These are phyloP conservation scores for Lactifluus subvellereus DNA, from an alignment of 768 basidiomycete genomes.

Conservation along the genomic window DNA sequence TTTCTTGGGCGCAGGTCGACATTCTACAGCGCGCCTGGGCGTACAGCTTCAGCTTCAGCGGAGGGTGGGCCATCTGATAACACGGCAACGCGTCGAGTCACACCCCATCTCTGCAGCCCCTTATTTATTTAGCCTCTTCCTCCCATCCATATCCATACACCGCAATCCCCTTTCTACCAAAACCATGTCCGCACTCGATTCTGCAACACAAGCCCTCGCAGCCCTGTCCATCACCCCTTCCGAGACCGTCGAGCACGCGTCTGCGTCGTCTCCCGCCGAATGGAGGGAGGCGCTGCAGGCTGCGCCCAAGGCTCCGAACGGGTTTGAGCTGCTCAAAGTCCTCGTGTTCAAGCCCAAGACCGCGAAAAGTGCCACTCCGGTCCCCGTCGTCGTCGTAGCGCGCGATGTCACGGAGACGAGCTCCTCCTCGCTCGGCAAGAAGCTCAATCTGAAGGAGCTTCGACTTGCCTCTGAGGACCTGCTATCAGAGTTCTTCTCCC, in stretches of 20 bases:
- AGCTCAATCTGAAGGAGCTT: constrained; percentile 80
- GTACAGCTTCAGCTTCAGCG: neutral
- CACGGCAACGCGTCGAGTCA: constrained; percentile 23
- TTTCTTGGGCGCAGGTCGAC: constrained; percentile 10
- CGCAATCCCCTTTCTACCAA: constrained; percentile 21
- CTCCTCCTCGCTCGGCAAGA: constrained; percentile 71
- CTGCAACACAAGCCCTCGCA: constrained; percentile 39
- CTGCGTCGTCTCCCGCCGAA: constrained; percentile 60
- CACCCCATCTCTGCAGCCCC: constrained; percentile 3
- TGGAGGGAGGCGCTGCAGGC: constrained; percentile 73
- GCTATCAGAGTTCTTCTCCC: constrained; percentile 73
- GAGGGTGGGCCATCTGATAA: constrained; percentile 24
- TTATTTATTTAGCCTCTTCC: constrained; percentile 3
- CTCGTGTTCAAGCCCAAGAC: constrained; percentile 97
- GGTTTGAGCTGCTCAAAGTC: constrained; percentile 75
- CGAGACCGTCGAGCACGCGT: constrained; percentile 49
- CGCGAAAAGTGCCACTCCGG: constrained; percentile 77
- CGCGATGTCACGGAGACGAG: constrained; percentile 80
- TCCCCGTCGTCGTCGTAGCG: constrained; percentile 85
- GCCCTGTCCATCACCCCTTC: constrained; percentile 51
- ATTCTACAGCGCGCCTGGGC: constrained; percentile 8
- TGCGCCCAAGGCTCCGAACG: constrained; percentile 43
- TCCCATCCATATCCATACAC: neutral
- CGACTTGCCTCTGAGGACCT: constrained; percentile 83
- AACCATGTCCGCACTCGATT: constrained; percentile 36